Evolutionary conservation across 1,284 basidiomycete genomes (phyloP), one percentile per base, ranked within the genome.

Genomic region (Malassezia pachydermatis): DNA sequence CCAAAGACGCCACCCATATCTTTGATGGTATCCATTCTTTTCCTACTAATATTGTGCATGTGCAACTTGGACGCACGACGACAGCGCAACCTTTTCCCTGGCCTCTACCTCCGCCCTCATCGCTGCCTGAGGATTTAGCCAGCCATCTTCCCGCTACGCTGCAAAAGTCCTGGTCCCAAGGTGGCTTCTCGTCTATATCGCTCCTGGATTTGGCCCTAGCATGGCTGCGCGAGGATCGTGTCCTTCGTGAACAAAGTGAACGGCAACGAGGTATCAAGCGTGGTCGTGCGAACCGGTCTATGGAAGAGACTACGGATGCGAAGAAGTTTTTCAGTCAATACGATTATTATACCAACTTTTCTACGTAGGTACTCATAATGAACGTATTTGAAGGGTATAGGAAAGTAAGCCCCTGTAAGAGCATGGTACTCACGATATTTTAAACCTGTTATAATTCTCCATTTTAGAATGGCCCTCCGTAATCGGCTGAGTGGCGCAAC

Each of bases 11-110:
- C 1, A 71, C 69, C 7, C 69, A 71, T 54, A 71, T 71, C 51
- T 71, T 71, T 41, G 69, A 71, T 40, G 69, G 67, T 0, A 42
- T 71, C 14, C 64, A 68, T 27, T 35, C 48, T n/a, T 71, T 71
- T 59, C 69, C 69, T 5, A 68, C 67, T 0, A 60, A 70, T 39
- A 24, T 71, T 13, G 57, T 64, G 16, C 69, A 71, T 47, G 62
- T 71, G 59, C 56, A 60, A 10, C 45, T 70, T 17, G 69, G 69
- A 5, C 58, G 51, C 2, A 70, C 64, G 6, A 60, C 59, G 0
- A 58, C 61, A 3, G 46, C 50, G 1, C 25, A 52, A 19, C 59
- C 60, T 1, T 54, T 68, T 27, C 51, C 58, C 11, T 70, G 67
- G 67, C 65, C 67, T 1, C 57, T 64, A 5, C 59, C 24, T 4